Conservation (phyloP, 495 filamentous ascomycete genomes). For the Talaromyces nanjingensis region DNA sequence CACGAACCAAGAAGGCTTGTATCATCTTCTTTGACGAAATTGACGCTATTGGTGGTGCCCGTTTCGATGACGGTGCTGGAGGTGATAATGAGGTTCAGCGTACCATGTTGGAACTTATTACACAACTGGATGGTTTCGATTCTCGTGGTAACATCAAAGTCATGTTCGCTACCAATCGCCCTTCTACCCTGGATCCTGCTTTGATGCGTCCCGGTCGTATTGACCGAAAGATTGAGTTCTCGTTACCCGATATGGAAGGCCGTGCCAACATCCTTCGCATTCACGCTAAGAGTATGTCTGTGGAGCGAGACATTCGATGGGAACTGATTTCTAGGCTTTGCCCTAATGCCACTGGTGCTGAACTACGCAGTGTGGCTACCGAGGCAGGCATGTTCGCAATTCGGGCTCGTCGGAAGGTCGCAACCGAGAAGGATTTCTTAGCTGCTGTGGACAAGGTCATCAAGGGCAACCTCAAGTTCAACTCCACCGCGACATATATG, state of each 20-base stretch:
- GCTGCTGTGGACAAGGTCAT: constrained; percentile 98
- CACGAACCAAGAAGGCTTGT: constrained; percentile 97
- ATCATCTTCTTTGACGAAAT: constrained; percentile 99
- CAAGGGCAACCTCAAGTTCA: constrained; percentile 98
- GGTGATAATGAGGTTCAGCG: constrained; percentile 99
- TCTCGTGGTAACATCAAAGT: constrained; percentile 98
- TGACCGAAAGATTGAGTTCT: constrained; percentile 98
- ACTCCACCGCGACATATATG: constrained; percentile 97
- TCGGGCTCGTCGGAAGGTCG: constrained; percentile 91
- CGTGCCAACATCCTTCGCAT: constrained; percentile 96
- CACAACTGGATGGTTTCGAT: constrained; percentile 96
- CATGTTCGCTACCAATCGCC: constrained; percentile 98
- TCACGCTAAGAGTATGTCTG: constrained; percentile 99
- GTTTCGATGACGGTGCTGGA: constrained; percentile 95
- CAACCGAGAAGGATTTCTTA: constrained; percentile 98
- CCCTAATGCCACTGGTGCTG: constrained; percentile 94
- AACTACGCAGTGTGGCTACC: constrained; percentile 92
- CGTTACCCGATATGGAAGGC: constrained; percentile 91
- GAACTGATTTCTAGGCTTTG: constrained; percentile 94
- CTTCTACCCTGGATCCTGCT: constrained; percentile 90
- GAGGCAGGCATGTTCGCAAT: constrained; percentile 99
- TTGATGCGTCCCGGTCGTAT: constrained; percentile 97
- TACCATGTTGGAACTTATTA: constrained; percentile 98
- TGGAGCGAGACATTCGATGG: constrained; percentile 98
- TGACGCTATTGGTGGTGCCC: constrained; percentile 94